A percentile compares a stretch with the other conserved stretches of the same genome.
phyloP scores from a whole-genome alignment of 2,329 filamentous ascomycete species.

The Xylariaceae sp. region DNA sequence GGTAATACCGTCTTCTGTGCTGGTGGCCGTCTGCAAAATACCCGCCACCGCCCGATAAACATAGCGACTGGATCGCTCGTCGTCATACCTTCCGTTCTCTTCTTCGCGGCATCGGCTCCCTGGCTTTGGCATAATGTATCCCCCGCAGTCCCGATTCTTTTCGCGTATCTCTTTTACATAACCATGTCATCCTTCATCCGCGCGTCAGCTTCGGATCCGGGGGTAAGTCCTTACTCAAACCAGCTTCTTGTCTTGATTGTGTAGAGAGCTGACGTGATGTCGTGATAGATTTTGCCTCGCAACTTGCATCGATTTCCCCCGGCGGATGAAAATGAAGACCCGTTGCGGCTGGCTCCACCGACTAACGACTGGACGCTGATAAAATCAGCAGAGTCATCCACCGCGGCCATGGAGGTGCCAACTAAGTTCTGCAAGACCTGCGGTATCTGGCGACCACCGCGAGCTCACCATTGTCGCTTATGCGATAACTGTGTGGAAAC shows the following conservation, averaged over 20 bases:
- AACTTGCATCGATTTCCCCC: slow-evolving; percentile 90
- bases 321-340: slow-evolving; percentile 71
- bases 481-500: slow-evolving; percentile 98
- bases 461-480: slow-evolving; percentile 91
- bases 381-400: slow-evolving; percentile 69
- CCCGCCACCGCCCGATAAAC: slow-evolving; percentile 83
- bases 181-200: slow-evolving; percentile 93
- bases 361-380: slow-evolving; percentile 95
- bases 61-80: slow-evolving; percentile 79
- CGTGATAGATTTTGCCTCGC: slow-evolving; percentile 77
- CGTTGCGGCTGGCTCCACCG: slow-evolving; percentile 74
- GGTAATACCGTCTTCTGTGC: slow-evolving; percentile 91
- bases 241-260: neutral
- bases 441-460: slow-evolving; percentile 93
- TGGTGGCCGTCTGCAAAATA: slow-evolving; percentile 84
- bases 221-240: slow-evolving; percentile 59
- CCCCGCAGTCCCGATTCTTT: slow-evolving; percentile 83
- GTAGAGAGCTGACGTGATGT: slow-evolving; percentile 5
- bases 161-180: slow-evolving; percentile 87
- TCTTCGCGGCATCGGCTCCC: slow-evolving; percentile 80
- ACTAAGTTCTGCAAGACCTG: slow-evolving; percentile 98
- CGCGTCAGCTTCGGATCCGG: slow-evolving; percentile 87
- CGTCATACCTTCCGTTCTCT: slow-evolving; percentile 75
- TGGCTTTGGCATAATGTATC: slow-evolving; percentile 86
- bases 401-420: slow-evolving; percentile 93